These are phyloP conservation scores for Radiomyces spectabilis DNA, from an alignment of 192 early-diverging fungal species.

Conservation along the genomic window DNA sequence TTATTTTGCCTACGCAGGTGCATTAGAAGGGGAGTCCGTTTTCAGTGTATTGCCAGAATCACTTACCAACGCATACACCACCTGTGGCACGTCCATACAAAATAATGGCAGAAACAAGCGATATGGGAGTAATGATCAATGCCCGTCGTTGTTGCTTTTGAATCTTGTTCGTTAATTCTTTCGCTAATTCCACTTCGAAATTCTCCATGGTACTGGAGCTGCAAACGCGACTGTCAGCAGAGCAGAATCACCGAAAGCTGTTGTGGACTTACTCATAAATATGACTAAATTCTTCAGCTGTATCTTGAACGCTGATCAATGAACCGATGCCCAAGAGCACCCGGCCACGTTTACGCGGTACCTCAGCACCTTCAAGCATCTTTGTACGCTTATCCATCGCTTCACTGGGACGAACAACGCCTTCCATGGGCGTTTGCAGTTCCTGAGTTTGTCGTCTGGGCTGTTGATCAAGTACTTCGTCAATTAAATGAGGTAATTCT, in stretches of 20 bases:
- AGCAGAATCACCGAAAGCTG: no score
- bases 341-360: conserved; percentile 9
- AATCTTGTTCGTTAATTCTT: no score
- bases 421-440: not conserved
- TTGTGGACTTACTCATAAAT: not conserved
- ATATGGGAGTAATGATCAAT: conserved; percentile 15
- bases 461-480: conserved; percentile 28
- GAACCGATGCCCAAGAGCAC: conserved; percentile 17
- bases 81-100: conserved; percentile 26
- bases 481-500: conserved; percentile 18
- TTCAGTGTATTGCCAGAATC: not conserved
- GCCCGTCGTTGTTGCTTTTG: conserved; percentile 20
- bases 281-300: conserved; percentile 5
- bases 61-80: conserved; percentile 20
- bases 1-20: conserved; percentile 16
- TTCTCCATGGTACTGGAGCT: not conserved
- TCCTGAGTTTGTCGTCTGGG: not conserved
- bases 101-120: conserved; percentile 21
- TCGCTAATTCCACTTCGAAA: no score
- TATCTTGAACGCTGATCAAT: conserved; percentile 20
- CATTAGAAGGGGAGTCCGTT: not conserved
- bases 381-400: conserved; percentile 20
- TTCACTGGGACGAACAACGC: conserved; percentile 16
- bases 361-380: conserved; percentile 2
- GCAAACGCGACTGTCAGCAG: no score